These are phyloP conservation scores for Tuber aestivum DNA, from an alignment of 495 filamentous ascomycete genomes.

Conservation along the genomic window DNA sequence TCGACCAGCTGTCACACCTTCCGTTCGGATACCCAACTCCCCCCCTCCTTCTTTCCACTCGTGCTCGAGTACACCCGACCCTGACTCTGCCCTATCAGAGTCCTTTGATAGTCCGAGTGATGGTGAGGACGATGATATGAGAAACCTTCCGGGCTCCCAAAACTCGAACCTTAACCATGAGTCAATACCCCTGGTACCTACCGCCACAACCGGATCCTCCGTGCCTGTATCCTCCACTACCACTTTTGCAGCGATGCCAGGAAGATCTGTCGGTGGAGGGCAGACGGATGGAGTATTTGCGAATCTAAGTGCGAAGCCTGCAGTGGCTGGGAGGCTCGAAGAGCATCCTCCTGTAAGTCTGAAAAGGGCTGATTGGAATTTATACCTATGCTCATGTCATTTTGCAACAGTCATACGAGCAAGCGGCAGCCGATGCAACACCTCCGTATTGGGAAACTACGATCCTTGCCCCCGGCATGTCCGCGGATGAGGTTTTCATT, in stretches of 20 bases:
- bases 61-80: constrained; percentile 66
- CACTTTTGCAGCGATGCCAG: constrained; percentile 41
- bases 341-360: constrained; percentile 84
- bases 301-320: constrained; percentile 87
- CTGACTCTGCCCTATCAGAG: constrained; percentile 75
- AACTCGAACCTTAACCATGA: constrained; percentile 44
- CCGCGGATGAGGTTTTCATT: constrained; percentile 88
- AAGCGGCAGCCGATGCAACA: constrained; percentile 92
- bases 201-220: constrained; percentile 44
- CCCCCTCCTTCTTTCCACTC: constrained; percentile 94
- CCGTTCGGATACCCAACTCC: constrained; percentile 62
- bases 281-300: constrained; percentile 93
- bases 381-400: constrained; percentile 40
- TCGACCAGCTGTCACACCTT: constrained; percentile 41
- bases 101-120: constrained; percentile 78
- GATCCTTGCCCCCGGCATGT: constrained; percentile 81
- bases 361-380: background rate
- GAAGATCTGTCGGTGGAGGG: constrained; percentile 58
- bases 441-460: constrained; percentile 99
- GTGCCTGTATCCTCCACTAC: constrained; percentile 45
- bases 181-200: constrained; percentile 44
- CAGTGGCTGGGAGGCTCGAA: constrained; percentile 75
- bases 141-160: constrained; percentile 49
- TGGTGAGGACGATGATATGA: constrained; percentile 65
- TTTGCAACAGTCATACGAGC: constrained; percentile 76